These are phyloP conservation scores for Carex littledalei DNA, from an alignment of 176 grass and related monocot species.

Conservation along the genomic window DNA sequence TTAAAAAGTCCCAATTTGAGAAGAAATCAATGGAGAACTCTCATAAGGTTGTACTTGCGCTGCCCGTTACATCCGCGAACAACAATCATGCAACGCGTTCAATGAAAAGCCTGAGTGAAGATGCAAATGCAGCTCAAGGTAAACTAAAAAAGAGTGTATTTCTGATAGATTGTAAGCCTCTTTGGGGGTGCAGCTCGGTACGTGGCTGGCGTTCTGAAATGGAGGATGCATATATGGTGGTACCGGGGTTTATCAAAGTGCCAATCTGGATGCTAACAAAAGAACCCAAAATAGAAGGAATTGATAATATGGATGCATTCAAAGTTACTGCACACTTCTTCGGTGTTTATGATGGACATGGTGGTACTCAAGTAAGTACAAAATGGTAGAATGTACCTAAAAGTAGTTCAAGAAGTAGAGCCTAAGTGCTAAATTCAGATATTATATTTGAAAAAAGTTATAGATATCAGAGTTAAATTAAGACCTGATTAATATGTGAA, in stretches of 20 bases:
- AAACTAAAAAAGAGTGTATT: slow-evolving; percentile 35
- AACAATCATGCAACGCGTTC: background rate
- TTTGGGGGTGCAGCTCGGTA: slow-evolving; percentile 40
- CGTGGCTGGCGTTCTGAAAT: slow-evolving; percentile 31
- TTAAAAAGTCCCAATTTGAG: background rate
- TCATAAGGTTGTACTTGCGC: background rate
- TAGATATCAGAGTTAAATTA: background rate
- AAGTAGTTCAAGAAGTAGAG: too few species aligned
- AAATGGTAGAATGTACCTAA: too few species aligned
- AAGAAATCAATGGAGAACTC: background rate
- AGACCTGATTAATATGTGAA: background rate
- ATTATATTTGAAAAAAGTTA: background rate
- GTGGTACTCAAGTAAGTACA: slow-evolving; percentile 27
- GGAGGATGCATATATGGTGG: slow-evolving; percentile 43
- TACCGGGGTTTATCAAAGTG: slow-evolving; percentile 39
- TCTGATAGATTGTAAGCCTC: slow-evolving; percentile 37
- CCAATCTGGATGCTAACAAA: slow-evolving; percentile 45
- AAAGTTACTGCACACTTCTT: slow-evolving; percentile 41
- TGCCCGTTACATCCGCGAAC: background rate
- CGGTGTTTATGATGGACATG: slow-evolving; percentile 70
- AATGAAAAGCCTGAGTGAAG: background rate
- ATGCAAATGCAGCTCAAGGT: background rate
- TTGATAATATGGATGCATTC: slow-evolving; percentile 26
- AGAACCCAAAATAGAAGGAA: slow-evolving; percentile 20
- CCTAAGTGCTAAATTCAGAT: too few species aligned